Evolutionary conservation across 139 green algal genomes (phyloP), one percentile per base, ranked within the genome.

Genomic region (Parachlorella kessleri): DNA sequence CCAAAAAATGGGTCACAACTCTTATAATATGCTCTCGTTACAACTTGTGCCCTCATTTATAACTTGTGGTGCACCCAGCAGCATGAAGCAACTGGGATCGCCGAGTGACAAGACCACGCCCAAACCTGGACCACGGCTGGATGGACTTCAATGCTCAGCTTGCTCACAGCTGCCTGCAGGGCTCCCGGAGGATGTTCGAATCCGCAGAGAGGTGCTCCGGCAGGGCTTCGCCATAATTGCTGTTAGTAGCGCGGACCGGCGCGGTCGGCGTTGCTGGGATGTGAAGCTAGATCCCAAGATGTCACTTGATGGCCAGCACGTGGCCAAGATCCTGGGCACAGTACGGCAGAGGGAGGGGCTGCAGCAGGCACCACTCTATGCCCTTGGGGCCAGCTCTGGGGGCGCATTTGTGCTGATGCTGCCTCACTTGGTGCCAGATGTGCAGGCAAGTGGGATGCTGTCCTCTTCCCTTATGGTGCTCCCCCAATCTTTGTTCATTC

Each of bases 381-480:
- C 85, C 1, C 68, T 95, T 35, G 91, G 91, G 6, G 90, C 71
- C 14, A 91, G 83, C 26, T 88, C 78, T 6, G 91, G 91, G 3
- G 90, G 90, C 35, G 82, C 76, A 30, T 87, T 95, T 41, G 89
- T 84, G 37, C 74, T 94, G 67, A 28, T 72, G 9, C 81, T 93
- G 70, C 81, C 88, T 0, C 36, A 66, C 0, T 30, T 70, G 36
- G 6, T 81, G 28, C n/a, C n/a, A n/a, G n/a, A n/a, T n/a, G n/a
- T n/a, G n/a, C n/a, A n/a, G n/a, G n/a, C n/a, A n/a, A n/a, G n/a
- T n/a, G n/a, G n/a, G n/a, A n/a, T n/a, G n/a, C n/a, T n/a, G n/a
- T n/a, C n/a, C n/a, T n/a, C n/a, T n/a, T n/a, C n/a, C n/a, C n/a
- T n/a, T n/a, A n/a, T n/a, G n/a, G n/a, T n/a, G n/a, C n/a, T n/a